A percentile compares a stretch with the other conserved stretches of the same genome.
Evolutionary conservation across 257 asterid species (phyloP).

Genomic region (Oldenlandia corymbosa): DNA sequence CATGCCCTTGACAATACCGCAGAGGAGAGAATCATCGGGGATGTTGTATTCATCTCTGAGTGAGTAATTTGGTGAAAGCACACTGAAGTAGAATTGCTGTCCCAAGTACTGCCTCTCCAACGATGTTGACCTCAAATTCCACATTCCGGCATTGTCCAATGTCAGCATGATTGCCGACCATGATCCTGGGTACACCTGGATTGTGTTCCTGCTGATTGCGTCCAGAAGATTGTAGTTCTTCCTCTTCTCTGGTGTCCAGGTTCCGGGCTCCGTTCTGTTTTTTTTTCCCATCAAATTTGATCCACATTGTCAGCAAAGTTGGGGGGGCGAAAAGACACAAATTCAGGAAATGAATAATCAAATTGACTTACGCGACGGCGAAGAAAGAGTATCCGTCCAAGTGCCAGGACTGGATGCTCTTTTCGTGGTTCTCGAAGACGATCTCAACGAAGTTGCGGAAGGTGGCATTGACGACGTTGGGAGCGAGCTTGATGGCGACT

Average conservation of each 20-base stretch:
- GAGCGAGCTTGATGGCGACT: slow-evolving; percentile 28
- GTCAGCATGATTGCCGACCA: slow-evolving; percentile 68
- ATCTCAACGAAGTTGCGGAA: slow-evolving; percentile 53
- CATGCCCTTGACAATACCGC: slow-evolving; percentile 48
- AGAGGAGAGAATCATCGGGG: slow-evolving; percentile 29
- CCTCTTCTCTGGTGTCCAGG: slow-evolving; percentile 54
- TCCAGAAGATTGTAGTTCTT: slow-evolving; percentile 57
- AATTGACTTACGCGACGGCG: slow-evolving; percentile 43
- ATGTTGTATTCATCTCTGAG: slow-evolving; percentile 53
- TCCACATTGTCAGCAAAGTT: no score
- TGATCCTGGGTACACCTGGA: slow-evolving; percentile 59
- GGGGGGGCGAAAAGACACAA: not conserved
- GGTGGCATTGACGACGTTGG: slow-evolving; percentile 47
- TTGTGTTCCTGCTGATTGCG: slow-evolving; percentile 52
- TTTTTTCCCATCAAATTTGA: no score
- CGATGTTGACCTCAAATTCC: slow-evolving; percentile 46
- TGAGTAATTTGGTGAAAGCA: slow-evolving; percentile 44
- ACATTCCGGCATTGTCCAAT: slow-evolving; percentile 62
- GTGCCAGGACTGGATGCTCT: slow-evolving; percentile 48
- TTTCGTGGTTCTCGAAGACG: slow-evolving; percentile 54
- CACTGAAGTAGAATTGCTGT: slow-evolving; percentile 56
- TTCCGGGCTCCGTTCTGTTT: slow-evolving; percentile 55
- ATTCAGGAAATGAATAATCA: not conserved
- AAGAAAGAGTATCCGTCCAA: slow-evolving; percentile 59
- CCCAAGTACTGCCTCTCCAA: slow-evolving; percentile 60